Evolutionary conservation across 228 moss, liverwort and hornwort species (phyloP).

Genomic region (Sphagnum magellanicum): DNA sequence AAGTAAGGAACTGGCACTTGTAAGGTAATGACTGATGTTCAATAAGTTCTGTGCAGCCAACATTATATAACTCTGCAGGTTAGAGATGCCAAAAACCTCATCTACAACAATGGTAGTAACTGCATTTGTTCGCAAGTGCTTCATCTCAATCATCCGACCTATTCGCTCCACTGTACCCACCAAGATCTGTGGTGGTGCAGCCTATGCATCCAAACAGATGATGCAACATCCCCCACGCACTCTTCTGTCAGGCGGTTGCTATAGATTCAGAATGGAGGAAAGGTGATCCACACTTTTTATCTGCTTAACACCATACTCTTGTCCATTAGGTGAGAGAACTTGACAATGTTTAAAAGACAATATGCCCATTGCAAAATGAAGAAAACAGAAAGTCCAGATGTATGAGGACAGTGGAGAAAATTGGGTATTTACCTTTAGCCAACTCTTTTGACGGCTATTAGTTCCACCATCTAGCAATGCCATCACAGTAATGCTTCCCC

Average conservation of each 20-base stretch:
- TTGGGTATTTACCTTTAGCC: slow-evolving; percentile 67
- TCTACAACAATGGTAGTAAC: slow-evolving; percentile 83
- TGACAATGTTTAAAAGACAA: background rate
- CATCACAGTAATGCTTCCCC: slow-evolving; percentile 82
- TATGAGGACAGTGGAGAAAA: background rate
- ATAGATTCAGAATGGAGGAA: no score
- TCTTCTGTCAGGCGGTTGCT: no score
- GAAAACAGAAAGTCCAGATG: background rate
- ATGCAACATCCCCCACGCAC: background rate
- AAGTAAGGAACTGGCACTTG: no score
- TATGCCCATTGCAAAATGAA: background rate
- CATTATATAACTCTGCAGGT: no score
- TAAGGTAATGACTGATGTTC: no score
- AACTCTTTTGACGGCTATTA: slow-evolving; percentile 87
- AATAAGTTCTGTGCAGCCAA: no score
- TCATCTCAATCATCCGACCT: slow-evolving; percentile 75
- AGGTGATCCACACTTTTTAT: no score
- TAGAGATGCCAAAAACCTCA: slow-evolving; percentile 48
- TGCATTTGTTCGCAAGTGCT: slow-evolving; percentile 76
- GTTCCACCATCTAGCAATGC: slow-evolving; percentile 88
- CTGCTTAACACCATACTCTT: no score
- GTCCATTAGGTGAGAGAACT: no score
- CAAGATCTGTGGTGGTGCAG: slow-evolving; percentile 88
- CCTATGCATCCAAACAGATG: slow-evolving; percentile 20
- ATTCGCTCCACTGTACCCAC: slow-evolving; percentile 87